phyloP scores from a whole-genome alignment of 2,329 filamentous ascomycete species.

The Colletotrichum australisinense region DNA sequence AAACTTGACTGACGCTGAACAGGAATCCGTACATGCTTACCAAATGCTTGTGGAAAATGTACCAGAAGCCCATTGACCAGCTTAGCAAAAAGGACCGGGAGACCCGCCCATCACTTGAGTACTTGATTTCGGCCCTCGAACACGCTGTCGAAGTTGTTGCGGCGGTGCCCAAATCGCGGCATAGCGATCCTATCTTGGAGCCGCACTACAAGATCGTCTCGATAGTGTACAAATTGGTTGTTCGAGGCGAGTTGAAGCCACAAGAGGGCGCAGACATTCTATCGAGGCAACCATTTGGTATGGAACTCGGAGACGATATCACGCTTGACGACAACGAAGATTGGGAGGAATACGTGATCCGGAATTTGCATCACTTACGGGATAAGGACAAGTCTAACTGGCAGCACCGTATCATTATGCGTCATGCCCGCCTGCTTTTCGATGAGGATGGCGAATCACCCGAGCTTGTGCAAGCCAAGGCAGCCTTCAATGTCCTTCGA shows the following conservation, averaged over 20 bases:
- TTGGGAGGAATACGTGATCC: constrained; percentile 67
- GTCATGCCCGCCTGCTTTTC: constrained; percentile 71
- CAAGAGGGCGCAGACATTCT: constrained; percentile 64
- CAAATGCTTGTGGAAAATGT: constrained; percentile 75
- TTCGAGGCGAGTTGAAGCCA: constrained; percentile 58
- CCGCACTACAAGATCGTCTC: constrained; percentile 93
- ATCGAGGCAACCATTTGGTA: constrained; percentile 66
- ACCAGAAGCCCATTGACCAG: constrained; percentile 58
- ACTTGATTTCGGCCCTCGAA: constrained; percentile 62
- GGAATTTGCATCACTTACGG: constrained; percentile 61
- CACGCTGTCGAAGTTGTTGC: constrained; percentile 62
- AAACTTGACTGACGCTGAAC: constrained; percentile 39
- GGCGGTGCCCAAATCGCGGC: constrained; percentile 64
- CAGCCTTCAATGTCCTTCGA: constrained; percentile 81
- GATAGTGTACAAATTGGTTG: constrained; percentile 83
- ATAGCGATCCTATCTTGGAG: constrained; percentile 84
- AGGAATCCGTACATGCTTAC: constrained; percentile 70
- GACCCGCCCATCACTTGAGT: constrained; percentile 51
- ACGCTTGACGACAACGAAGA: constrained; percentile 70
- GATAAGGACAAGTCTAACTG: constrained; percentile 92
- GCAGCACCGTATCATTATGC: constrained; percentile 91
- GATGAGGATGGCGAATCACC: constrained; percentile 54
- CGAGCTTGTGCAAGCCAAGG: constrained; percentile 75
- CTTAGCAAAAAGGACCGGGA: constrained; percentile 56
- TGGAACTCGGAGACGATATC: constrained; percentile 59